phyloP scores from a whole-genome alignment of 2,329 filamentous ascomycete species.

The Aschersonia sp. region DNA sequence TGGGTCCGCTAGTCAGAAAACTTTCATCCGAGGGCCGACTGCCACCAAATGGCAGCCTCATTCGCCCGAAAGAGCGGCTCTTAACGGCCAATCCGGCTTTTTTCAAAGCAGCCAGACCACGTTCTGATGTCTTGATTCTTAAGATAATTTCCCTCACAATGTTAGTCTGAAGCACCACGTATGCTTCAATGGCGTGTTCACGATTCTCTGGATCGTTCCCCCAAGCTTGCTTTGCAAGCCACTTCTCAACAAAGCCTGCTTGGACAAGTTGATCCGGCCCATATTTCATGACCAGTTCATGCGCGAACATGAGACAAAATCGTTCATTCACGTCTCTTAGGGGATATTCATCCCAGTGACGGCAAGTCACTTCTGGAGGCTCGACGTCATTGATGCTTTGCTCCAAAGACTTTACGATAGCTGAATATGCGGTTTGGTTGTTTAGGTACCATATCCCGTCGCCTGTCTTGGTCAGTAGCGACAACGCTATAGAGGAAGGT shows the following conservation, averaged over 20 bases:
- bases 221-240: conserved; percentile 62
- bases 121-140: conserved; percentile 30
- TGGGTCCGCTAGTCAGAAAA: background rate
- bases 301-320: conserved; percentile 42
- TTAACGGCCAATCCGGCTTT: conserved; percentile 32
- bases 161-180: conserved; percentile 35
- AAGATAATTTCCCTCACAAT: conserved; percentile 36
- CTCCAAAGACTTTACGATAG: conserved; percentile 46
- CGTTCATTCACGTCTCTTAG: conserved; percentile 48
- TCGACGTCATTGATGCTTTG: conserved; percentile 34
- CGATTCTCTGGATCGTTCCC: conserved; percentile 39
- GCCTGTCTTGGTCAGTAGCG: conserved; percentile 8
- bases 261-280: conserved; percentile 42
- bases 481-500: too few species aligned
- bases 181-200: conserved; percentile 36
- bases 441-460: conserved; percentile 31
- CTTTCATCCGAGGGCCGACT: too few species aligned
- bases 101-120: conserved; percentile 36
- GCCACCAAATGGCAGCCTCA: conserved; percentile 2
- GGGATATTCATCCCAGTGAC: conserved; percentile 47
- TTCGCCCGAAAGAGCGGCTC: conserved; percentile 13
- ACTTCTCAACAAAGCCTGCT: conserved; percentile 54
- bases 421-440: conserved; percentile 34
- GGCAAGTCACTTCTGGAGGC: conserved; percentile 36
- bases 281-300: conserved; percentile 44